Base-by-base conservation (phyloP, 352 stramenopile genomes). In the Globisporangium viniferum region DNA sequence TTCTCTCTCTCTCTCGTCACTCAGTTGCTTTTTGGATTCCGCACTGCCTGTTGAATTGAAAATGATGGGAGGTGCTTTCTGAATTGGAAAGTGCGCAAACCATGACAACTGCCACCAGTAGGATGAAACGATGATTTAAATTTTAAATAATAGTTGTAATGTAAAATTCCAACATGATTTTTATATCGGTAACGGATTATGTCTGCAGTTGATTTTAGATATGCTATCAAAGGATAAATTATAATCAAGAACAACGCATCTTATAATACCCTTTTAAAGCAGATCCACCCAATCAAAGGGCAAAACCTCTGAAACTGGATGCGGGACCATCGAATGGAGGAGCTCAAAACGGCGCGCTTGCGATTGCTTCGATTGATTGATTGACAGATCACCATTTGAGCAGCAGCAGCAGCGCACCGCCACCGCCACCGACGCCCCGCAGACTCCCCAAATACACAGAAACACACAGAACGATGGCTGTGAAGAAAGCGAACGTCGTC, bases 401-500 rank as follows among this genome's bases (percentile, higher is more conserved):
- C 31, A 66, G 36, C 24, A 62, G 24, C 56, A 61, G 36, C 31
- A 33, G 31, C 31, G 31, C 31, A 33, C 31, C 62, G 14, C 12
- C 48, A 60, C 20, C 53, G 22, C 33, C n/a, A 53, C 10, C 29
- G 5, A 15, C n/a, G 31, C 46, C 4, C 20, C 44, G 18, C 27
- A 46, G 44, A 15, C 35, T 41, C n/a, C n/a, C 18, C 14, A 33
- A 20, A 60, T 58, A 41, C 64, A 27, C 0, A 29, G 18, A 44
- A 5, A 59, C 24, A 70, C 8, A 51, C 8, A 48, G 29, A 56
- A 59, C 4, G 27, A 72, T 72, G 67, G 61, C 67, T 27, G 67
- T 63, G 54, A 72, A 68, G 61, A 68, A 68, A 64, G 44, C 46
- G 54, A 72, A 56, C 20, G 77, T 83, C 36, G 85, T 80, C 46